A percentile compares a stretch with the other conserved stretches of the same genome.
These are phyloP conservation scores for Anisodus acutangulus DNA, from an alignment of 257 asterid species.

Conservation along the genomic window DNA sequence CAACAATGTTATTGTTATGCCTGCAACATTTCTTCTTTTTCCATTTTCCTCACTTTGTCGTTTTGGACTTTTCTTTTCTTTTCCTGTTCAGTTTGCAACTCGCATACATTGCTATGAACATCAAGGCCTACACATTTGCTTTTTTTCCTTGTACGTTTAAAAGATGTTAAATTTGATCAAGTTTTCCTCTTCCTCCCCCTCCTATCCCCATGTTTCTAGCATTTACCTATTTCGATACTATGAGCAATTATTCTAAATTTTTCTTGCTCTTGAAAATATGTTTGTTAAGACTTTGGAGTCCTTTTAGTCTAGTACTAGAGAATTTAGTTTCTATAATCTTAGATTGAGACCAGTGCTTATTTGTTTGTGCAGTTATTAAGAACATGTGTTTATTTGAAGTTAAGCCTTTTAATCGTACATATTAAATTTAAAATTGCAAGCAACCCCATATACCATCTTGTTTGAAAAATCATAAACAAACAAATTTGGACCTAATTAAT, in stretches of 20 bases:
- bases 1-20: slow-evolving; percentile 22
- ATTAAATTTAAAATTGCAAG: background rate
- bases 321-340: no score
- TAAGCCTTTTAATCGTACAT: background rate
- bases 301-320: background rate
- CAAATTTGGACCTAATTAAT: slow-evolving; percentile 8
- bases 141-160: background rate
- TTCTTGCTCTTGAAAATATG: background rate
- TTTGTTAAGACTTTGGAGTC: background rate
- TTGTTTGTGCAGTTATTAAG: background rate
- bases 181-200: background rate
- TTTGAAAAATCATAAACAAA: background rate
- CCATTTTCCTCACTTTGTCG: background rate
- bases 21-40: slow-evolving; percentile 18
- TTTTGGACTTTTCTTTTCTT: slow-evolving; percentile 18
- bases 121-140: background rate
- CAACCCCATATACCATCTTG: background rate
- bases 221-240: background rate
- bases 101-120: background rate
- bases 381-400: background rate
- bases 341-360: background rate
- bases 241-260: background rate
- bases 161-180: background rate
- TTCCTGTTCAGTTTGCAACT: background rate
- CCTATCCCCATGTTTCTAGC: background rate